Conservation (phyloP, 306 rosid species). For the Inga leiocalycina region DNA sequence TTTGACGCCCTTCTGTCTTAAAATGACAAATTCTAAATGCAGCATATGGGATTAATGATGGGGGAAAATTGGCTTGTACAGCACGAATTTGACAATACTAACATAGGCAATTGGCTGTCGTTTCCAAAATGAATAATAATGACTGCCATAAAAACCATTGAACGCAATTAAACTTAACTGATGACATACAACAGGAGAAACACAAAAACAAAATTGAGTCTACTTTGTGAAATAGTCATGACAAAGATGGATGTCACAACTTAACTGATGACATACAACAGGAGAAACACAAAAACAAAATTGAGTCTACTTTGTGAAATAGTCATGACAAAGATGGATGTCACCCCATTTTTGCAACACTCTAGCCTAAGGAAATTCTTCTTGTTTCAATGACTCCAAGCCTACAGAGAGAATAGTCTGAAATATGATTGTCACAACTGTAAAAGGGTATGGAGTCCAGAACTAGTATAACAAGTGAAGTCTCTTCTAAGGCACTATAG, state of each 20-base stretch:
- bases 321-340: background rate
- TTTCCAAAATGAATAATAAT: background rate
- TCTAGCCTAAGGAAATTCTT: background rate
- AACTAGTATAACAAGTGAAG: background rate
- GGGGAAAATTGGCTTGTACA: background rate
- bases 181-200: background rate
- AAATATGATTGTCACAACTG: background rate
- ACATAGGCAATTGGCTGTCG: background rate
- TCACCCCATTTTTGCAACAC: background rate
- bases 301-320: too few species aligned
- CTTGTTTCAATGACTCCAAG: background rate
- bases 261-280: too few species aligned
- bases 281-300: too few species aligned
- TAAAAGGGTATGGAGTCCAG: background rate
- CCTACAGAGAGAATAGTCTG: background rate
- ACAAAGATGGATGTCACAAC: too few species aligned
- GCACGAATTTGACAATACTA: background rate
- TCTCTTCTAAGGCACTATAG: background rate
- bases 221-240: background rate
- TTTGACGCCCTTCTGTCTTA: constrained; percentile 23
- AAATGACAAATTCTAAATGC: constrained; percentile 39
- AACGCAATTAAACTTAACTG: constrained; percentile 14
- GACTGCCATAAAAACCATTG: background rate
- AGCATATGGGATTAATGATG: background rate
- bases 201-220: background rate